Evolutionary conservation across 2,329 filamentous ascomycete genomes (phyloP), one percentile per base, ranked within the genome.

Genomic region (Phyllachora maydis): DNA sequence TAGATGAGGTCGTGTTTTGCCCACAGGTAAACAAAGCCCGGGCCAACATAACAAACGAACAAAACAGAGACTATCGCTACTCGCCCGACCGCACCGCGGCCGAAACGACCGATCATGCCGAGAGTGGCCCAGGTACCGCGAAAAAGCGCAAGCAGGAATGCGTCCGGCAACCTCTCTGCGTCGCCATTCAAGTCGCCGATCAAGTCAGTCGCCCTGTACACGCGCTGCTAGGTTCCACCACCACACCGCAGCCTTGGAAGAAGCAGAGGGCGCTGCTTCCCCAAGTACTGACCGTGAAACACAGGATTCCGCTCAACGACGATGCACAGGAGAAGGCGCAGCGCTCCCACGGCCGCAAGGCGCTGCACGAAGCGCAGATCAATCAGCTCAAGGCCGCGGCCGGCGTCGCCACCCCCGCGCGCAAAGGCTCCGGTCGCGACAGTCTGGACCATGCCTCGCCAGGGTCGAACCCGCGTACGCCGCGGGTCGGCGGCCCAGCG

Each of bases 231-330:
- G 11, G 7, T 6, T 4, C 16, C 10, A n/a, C 14, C 9, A 27
- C 18, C n/a, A n/a, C n/a, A n/a, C n/a, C n/a, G n/a, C n/a, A n/a
- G n/a, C n/a, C n/a, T n/a, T n/a, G n/a, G n/a, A n/a, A n/a, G n/a
- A n/a, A n/a, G n/a, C n/a, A n/a, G n/a, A n/a, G n/a, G n/a, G n/a
- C n/a, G n/a, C n/a, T n/a, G n/a, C n/a, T 22, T 13, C 19, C 13
- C 3, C 13, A 8, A 17, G 10, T 21, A 22, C 21, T 16, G 4
- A 27, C 28, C 15, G 21, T 23, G 22, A 28, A 19, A 17, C 11
- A 19, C 38, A 91, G 81, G 45, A 90, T 98, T 29, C 83, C 88
- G 17, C 66, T 98, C 32, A 95, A 95, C 54, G 88, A 98, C 54
- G 88, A 98, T 58, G 72, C 68, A 30, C 69, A 74, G 37, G 88